Evolutionary conservation across 108 stramenopile species (phyloP).

Genomic region (Pseudonitzschia delicatissima): DNA sequence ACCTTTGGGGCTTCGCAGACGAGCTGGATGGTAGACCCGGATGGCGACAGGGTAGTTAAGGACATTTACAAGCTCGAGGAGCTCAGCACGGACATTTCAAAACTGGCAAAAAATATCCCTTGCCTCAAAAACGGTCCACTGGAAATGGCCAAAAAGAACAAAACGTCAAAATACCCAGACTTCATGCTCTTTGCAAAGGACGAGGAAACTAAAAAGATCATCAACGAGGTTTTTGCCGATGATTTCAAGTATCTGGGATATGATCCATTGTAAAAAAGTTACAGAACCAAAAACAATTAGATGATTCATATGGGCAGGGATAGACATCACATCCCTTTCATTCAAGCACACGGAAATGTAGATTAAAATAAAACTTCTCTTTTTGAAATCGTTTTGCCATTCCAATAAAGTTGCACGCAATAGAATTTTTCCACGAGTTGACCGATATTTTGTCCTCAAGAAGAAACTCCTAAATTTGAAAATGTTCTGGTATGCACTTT

Average conservation of each 20-base stretch:
- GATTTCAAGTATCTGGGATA: conserved; percentile 22
- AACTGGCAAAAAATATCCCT: conserved; percentile 8
- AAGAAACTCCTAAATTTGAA: too few relatives aligned
- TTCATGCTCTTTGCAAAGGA: conserved; percentile 19
- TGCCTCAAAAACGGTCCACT: conserved; percentile 15
- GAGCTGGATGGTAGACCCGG: conserved; percentile 22
- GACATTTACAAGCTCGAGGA: conserved; percentile 13
- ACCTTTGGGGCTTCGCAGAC: conserved; percentile 18
- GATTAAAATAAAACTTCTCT: too few relatives aligned
- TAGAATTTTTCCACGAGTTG: too few relatives aligned
- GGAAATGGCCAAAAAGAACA: conserved; percentile 14
- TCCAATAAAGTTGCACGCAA: too few relatives aligned
- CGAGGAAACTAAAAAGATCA: conserved; percentile 15
- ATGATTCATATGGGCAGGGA: too few relatives aligned
- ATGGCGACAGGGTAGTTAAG: conserved; percentile 9
- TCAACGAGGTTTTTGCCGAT: conserved; percentile 18
- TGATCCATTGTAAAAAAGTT: conserved; percentile 1
- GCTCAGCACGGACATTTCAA: conserved; percentile 12
- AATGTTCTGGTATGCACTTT: too few relatives aligned
- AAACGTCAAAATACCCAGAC: conserved; percentile 16
- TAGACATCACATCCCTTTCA: too few relatives aligned
- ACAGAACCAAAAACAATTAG: too few relatives aligned
- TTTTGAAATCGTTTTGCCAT: too few relatives aligned
- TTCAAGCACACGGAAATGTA: too few relatives aligned
- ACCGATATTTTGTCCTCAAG: too few relatives aligned